phyloP scores from a whole-genome alignment of 306 rosid genomes.

The Quercus gilva region DNA sequence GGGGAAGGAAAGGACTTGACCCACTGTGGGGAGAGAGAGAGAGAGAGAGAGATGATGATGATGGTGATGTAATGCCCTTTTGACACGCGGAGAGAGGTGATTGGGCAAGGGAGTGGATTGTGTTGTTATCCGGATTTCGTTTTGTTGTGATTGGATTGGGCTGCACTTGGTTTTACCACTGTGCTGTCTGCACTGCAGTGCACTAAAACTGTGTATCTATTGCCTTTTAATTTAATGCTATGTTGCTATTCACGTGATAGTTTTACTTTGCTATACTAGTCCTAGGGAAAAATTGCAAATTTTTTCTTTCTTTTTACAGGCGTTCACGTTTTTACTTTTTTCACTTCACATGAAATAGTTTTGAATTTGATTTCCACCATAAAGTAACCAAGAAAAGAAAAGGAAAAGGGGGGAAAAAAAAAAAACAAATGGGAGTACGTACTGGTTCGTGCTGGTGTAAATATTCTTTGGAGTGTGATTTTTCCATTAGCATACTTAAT shows the following conservation, averaged over 20 bases:
- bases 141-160: constrained; percentile 27
- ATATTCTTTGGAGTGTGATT: too few relatives aligned
- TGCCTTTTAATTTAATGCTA: neutral
- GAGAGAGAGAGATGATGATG: constrained; percentile 22
- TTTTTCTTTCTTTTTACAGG: too few relatives aligned
- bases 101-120: constrained; percentile 56
- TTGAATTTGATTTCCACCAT: too few relatives aligned
- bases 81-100: constrained; percentile 32
- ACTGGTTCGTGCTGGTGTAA: too few relatives aligned
- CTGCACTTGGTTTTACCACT: neutral
- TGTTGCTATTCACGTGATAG: constrained; percentile 10
- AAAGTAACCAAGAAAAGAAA: too few relatives aligned
- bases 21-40: neutral
- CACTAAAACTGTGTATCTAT: neutral
- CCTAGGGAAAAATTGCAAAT: too few relatives aligned
- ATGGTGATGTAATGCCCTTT: constrained; percentile 26
- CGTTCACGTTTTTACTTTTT: too few relatives aligned
- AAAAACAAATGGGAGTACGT: too few relatives aligned
- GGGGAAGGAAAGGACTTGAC: constrained; percentile 13
- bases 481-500: too few relatives aligned
- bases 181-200: neutral
- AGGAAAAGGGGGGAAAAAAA: too few relatives aligned
- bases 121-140: constrained; percentile 80
- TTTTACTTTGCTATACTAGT: neutral
- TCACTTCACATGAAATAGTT: too few relatives aligned